phyloP scores from a whole-genome alignment of 495 filamentous ascomycete genomes.

The Podospora pseudopauciseta region DNA sequence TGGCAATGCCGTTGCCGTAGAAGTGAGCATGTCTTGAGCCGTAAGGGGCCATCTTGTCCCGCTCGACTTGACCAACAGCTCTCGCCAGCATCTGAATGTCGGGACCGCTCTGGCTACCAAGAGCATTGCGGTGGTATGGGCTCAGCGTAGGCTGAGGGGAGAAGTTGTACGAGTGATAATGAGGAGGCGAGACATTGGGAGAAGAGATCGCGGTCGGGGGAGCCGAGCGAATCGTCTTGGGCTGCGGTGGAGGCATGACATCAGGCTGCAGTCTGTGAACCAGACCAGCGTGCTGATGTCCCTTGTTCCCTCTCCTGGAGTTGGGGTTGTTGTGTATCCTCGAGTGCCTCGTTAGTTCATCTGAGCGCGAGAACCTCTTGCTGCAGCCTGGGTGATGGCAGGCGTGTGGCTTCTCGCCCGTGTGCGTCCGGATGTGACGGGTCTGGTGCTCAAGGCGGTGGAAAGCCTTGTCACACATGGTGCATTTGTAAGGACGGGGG shows the following conservation, averaged over 20 bases:
- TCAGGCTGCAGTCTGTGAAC: slow-evolving; percentile 46
- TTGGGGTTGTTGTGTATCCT: slow-evolving; percentile 99
- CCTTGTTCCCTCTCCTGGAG: slow-evolving; percentile 89
- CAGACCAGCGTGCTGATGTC: slow-evolving; percentile 45
- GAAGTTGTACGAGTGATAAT: slow-evolving; percentile 72
- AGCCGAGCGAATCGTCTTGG: slow-evolving; percentile 67
- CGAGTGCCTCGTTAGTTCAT: slow-evolving; percentile 95
- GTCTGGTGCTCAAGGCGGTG: slow-evolving; percentile 98
- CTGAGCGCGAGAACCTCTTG: slow-evolving; percentile 94
- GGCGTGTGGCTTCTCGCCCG: slow-evolving; percentile 95
- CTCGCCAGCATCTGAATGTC: slow-evolving; percentile 90
- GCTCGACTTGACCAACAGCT: slow-evolving; percentile 81
- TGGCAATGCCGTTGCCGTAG: slow-evolving; percentile 55
- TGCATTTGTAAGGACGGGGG: slow-evolving; percentile 96
- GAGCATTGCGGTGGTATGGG: slow-evolving; percentile 59
- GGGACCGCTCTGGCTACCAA: slow-evolving; percentile 49
- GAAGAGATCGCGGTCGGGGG: slow-evolving; percentile 84
- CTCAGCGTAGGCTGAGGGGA: slow-evolving; percentile 54
- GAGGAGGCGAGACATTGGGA: slow-evolving; percentile 92
- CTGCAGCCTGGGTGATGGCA: slow-evolving; percentile 94
- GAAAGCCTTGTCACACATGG: slow-evolving; percentile 97
- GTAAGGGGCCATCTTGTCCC: slow-evolving; percentile 60
- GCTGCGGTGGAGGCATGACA: slow-evolving; percentile 78
- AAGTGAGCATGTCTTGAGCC: slow-evolving; percentile 43
- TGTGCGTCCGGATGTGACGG: slow-evolving; percentile 94